These are phyloP conservation scores for Halophytophthora polymorphica DNA, from an alignment of 352 stramenopile species.

Conservation along the genomic window DNA sequence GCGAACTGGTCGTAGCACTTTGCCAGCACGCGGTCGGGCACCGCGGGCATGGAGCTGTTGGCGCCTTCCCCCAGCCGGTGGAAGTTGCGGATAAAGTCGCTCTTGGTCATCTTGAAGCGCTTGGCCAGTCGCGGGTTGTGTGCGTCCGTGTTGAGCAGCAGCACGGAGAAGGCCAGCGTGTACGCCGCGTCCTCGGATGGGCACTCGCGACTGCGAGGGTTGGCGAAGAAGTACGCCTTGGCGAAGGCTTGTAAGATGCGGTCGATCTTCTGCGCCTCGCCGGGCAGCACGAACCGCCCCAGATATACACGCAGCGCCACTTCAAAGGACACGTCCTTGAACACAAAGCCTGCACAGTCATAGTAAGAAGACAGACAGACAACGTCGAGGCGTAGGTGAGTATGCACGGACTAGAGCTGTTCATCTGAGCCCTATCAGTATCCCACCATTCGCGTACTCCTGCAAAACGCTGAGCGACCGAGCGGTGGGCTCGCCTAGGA, in stretches of 20 bases:
- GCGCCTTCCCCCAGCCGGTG: conserved; percentile 39
- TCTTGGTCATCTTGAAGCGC: conserved; percentile 73
- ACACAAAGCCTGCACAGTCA: conserved; percentile 47
- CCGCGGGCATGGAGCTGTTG: conserved; percentile 24
- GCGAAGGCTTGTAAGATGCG: conserved; percentile 80
- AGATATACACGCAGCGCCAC: conserved; percentile 72
- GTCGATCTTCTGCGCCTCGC: conserved; percentile 84
- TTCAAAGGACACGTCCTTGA: conserved; percentile 58
- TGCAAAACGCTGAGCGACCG: conserved; percentile 58
- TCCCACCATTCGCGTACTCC: conserved; percentile 60
- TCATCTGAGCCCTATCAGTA: neutral
- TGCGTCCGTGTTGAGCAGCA: conserved; percentile 81
- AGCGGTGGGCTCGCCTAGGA: conserved; percentile 65
- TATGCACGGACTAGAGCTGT: neutral
- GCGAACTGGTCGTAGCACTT: conserved; percentile 69
- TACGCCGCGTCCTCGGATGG: conserved; percentile 73
- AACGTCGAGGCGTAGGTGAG: neutral
- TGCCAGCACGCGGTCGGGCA: conserved; percentile 48
- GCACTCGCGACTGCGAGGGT: conserved; percentile 48
- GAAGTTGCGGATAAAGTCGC: conserved; percentile 75
- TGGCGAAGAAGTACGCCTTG: conserved; percentile 56
- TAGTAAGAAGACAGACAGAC: neutral
- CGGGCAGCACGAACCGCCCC: conserved; percentile 60
- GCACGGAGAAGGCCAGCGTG: conserved; percentile 70
- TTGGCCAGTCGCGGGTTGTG: conserved; percentile 63